Evolutionary conservation across 148 eudicot genomes (phyloP).

Genomic region (Agrostemma githago): DNA sequence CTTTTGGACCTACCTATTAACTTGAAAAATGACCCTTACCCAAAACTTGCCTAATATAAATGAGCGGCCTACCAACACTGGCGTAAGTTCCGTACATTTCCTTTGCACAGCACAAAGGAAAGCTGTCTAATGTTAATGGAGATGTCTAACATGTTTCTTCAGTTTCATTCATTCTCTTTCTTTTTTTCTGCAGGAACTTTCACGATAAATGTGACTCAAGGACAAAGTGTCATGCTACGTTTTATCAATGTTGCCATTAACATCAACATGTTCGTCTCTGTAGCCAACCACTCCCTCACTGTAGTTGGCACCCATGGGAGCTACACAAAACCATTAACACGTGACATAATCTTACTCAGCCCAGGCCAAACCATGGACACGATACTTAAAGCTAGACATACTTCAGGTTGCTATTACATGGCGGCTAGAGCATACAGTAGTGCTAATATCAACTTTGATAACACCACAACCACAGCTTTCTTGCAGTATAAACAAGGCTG

Average conservation of each 20-base stretch:
- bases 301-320: conserved; percentile 30
- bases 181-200: conserved; percentile 26
- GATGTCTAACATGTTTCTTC: background rate
- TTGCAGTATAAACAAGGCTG: conserved; percentile 14
- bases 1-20: background rate
- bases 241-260: conserved; percentile 34
- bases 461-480: conserved; percentile 35
- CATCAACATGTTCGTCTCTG: conserved; percentile 19
- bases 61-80: background rate
- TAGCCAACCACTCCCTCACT: conserved; percentile 29
- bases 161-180: too few species aligned
- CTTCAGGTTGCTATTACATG: conserved; percentile 28
- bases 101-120: too few species aligned
- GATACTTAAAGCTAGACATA: conserved; percentile 25
- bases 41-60: background rate
- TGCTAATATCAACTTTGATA: conserved; percentile 17
- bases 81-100: background rate
- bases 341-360: conserved; percentile 19
- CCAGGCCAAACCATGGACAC: conserved; percentile 39
- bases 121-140: too few species aligned
- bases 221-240: conserved; percentile 30
- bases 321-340: conserved; percentile 29
- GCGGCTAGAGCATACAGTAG: conserved; percentile 32
- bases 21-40: background rate
- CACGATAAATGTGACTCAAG: conserved; percentile 21